phyloP scores from a whole-genome alignment of 2,329 filamentous ascomycete genomes.

The Diplocarpon mali region DNA sequence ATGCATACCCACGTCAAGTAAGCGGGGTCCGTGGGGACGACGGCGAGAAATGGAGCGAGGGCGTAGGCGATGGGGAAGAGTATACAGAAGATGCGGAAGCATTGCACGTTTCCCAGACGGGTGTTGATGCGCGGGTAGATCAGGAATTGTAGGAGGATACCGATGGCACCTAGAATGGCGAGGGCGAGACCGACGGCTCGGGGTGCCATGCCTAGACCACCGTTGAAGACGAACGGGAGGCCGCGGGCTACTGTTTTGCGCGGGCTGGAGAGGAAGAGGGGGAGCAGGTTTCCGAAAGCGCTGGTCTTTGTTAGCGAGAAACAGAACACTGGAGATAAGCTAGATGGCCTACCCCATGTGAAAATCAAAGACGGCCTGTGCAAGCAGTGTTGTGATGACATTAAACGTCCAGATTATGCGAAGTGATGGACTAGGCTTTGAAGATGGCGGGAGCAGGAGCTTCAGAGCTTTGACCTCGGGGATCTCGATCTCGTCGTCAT shows the following conservation, averaged over 20 bases:
- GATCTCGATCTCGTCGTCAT: constrained; percentile 2
- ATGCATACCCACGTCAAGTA: background rate
- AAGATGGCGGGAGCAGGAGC: background rate
- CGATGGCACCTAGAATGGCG: constrained; percentile 1
- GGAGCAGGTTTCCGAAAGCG: constrained; percentile 1
- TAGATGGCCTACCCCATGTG: constrained; percentile 1
- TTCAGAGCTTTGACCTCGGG: background rate
- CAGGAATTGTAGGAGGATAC: constrained; percentile 1
- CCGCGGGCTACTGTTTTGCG: background rate
- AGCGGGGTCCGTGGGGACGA: background rate
- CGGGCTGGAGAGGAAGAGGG: constrained; percentile 2
- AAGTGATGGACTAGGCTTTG: background rate
- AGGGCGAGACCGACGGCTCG: constrained; percentile 2
- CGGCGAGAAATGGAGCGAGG: background rate
- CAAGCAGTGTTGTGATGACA: background rate
- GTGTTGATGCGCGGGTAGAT: constrained; percentile 3
- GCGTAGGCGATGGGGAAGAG: constrained; percentile 3
- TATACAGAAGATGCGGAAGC: background rate
- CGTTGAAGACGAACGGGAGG: constrained; percentile 3
- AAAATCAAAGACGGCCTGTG: constrained; percentile 1
- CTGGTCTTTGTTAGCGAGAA: background rate
- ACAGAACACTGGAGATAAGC: background rate
- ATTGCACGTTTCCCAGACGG: constrained; percentile 1
- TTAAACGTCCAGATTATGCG: constrained; percentile 2
- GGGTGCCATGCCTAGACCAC: constrained; percentile 1